Conservation (phyloP, 805 yeast genomes). For the Candida ulmi region DNA sequence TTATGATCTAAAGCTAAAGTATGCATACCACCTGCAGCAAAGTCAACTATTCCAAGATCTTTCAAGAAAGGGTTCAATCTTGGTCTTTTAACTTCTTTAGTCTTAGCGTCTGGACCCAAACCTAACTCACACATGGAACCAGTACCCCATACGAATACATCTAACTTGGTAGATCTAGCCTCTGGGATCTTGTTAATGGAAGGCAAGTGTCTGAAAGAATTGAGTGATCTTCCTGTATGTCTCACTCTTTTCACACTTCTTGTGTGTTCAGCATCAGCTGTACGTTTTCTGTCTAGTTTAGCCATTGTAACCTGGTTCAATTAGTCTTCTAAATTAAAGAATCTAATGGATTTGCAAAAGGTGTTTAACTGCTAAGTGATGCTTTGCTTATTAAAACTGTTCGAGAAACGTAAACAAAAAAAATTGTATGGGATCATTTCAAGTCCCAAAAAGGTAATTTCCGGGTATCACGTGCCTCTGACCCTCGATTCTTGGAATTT, state of each 20-base stretch:
- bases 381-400: neutral
- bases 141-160: slow-evolving; percentile 90
- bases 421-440: neutral
- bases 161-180: slow-evolving; percentile 36
- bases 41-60: slow-evolving; percentile 67
- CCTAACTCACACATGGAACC: slow-evolving; percentile 98
- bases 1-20: slow-evolving; percentile 72
- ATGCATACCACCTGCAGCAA: slow-evolving; percentile 97
- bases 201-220: slow-evolving; percentile 22
- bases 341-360: no score
- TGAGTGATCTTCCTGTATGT: slow-evolving; percentile 24
- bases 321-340: neutral
- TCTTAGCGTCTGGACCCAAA: slow-evolving; percentile 88
- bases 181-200: slow-evolving; percentile 22
- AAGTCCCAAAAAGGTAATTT: slow-evolving; percentile 5
- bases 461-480: slow-evolving; percentile 1
- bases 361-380: no score
- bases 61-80: slow-evolving; percentile 80
- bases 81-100: slow-evolving; percentile 94
- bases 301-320: no score
- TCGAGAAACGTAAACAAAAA: slow-evolving; percentile 1
- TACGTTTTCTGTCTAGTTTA: slow-evolving; percentile 21
- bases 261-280: slow-evolving; percentile 12
- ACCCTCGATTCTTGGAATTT: no score
- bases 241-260: slow-evolving; percentile 16